A percentile compares a stretch with the other conserved stretches of the same genome.
Conservation (phyloP, 257 asterid species). For the Agastache rugosa region DNA sequence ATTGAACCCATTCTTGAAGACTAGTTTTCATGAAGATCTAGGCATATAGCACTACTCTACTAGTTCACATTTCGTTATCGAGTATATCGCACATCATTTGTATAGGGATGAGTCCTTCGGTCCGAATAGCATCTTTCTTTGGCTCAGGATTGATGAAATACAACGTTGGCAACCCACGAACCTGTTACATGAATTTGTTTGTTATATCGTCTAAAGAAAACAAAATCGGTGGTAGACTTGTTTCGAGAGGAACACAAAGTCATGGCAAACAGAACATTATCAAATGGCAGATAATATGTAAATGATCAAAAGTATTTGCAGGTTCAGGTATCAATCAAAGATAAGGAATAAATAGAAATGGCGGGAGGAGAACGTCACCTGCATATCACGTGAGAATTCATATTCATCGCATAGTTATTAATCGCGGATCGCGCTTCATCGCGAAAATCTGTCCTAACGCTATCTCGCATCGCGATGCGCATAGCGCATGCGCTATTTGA, state of each 20-base stretch:
- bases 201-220: no score
- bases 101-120: conserved; percentile 96
- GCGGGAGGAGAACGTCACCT: conserved; percentile 50
- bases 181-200: conserved; percentile 64
- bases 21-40: conserved; percentile 10
- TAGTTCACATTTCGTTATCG: conserved; percentile 71
- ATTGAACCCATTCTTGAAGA: not conserved
- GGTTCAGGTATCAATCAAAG: not conserved
- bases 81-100: conserved; percentile 91
- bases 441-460: no score
- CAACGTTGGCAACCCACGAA: conserved; percentile 86
- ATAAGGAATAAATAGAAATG: not conserved
- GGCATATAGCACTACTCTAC: not conserved
- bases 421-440: no score
- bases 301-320: not conserved
- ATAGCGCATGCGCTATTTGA: no score
- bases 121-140: conserved; percentile 84
- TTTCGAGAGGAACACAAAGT: no score
- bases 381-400: conserved; percentile 94
- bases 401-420: no score
- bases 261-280: not conserved
- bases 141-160: conserved; percentile 93
- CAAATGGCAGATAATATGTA: not conserved
- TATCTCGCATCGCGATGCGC: no score
- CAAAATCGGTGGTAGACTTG: no score